Percentiles rank a stretch among this genome's conserved stretches.
These are phyloP conservation scores for Pythium rhizo-oryzae DNA, from an alignment of 352 stramenopile genomes.

Conservation along the genomic window DNA sequence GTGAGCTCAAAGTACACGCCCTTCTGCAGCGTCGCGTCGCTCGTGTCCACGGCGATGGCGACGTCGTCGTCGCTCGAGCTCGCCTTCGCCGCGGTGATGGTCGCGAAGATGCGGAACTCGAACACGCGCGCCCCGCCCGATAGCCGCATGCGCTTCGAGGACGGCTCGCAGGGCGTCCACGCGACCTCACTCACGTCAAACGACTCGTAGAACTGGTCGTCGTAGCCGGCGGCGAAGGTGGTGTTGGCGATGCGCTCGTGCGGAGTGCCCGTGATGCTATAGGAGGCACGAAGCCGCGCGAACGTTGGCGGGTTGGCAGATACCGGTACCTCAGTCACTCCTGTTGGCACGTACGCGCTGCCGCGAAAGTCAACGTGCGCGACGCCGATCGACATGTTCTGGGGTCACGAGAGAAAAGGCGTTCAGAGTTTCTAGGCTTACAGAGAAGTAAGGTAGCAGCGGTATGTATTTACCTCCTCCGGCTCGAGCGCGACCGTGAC, in stretches of 20 bases:
- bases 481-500: constrained; percentile 34
- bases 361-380: constrained; percentile 40
- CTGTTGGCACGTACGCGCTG: constrained; percentile 29
- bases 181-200: constrained; percentile 27
- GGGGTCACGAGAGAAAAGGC: background rate
- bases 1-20: constrained; percentile 37
- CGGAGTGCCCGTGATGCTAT: constrained; percentile 15
- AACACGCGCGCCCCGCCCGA: constrained; percentile 5
- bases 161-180: constrained; percentile 31
- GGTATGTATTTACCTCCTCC: constrained; percentile 18
- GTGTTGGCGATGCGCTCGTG: constrained; percentile 15
- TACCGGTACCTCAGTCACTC: no score
- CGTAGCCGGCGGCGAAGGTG: constrained; percentile 24
- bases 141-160: background rate
- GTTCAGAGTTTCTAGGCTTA: no score
- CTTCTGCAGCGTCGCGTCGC: constrained; percentile 30
- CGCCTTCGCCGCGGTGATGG: constrained; percentile 28
- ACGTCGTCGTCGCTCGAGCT: constrained; percentile 27
- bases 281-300: constrained; percentile 25
- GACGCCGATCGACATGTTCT: constrained; percentile 44
- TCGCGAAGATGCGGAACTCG: constrained; percentile 36
- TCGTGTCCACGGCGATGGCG: constrained; percentile 37
- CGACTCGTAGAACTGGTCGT: constrained; percentile 33
- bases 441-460: background rate
- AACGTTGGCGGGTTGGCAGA: background rate